Evolutionary conservation across 441 rosid species (phyloP), one percentile per base, ranked within the genome.

Genomic region (Adansonia madagascariensis): DNA sequence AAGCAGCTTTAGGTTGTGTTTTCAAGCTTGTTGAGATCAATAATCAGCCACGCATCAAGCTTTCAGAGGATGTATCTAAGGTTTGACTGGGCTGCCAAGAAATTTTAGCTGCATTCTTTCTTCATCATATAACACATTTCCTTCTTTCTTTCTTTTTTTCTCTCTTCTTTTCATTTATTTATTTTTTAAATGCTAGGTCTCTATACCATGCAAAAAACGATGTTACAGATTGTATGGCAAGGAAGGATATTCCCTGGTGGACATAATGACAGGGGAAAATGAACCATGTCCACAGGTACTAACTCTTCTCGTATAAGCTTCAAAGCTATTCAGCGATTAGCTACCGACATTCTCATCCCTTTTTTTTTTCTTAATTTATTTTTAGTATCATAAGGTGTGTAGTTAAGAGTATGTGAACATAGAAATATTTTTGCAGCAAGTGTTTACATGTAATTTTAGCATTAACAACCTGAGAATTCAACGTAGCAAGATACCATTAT

Each of bases 51-150:
- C 95, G 98, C 73, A 95, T 95, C 82, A 95, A 95, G 86, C 95
- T 95, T 44, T 95, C 98, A 47, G 98, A 95, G 88, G 98, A 95
- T 84, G 95, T 95, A 79, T 85, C 98, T 47, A 95, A 94, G 99
- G 98, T 97, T 74, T 43, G 80, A 24, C 41, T 49, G 18, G 7
- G 15, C 64, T 46, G 44, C 41, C 49, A 18, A 79, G 6, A 65
- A 77, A 57, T 73, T 73, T 8, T 56, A 14, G 6, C 43, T 18
- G 50, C 50, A 15, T 60, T 57, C 22, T 46, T 55, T 72, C 5
- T 14, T 75, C 27, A 31, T 24, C 17, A 0, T 39, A 75, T 64
- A 14, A 35, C 15, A 15, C 27, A 12, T 61, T 74, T 35, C 18
- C 49, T 61, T 61, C 14, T 39, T 31, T 53, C 43, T 24, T 14